Base-by-base conservation (phyloP, 768 basidiomycete genomes). In the Auriculariales sp. region DNA sequence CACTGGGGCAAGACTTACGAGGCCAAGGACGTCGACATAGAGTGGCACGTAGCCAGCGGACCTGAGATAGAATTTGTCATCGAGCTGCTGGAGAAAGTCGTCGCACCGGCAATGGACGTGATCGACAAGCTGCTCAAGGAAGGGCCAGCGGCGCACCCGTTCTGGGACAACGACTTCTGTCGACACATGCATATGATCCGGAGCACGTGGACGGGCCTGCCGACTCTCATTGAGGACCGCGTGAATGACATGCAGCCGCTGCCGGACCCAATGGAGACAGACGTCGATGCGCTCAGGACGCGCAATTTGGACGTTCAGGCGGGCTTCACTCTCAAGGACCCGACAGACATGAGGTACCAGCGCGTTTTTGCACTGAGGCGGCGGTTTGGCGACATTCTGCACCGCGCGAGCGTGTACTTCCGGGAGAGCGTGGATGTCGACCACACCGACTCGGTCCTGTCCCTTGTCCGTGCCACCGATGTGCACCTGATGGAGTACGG, bases 121-220 rank as follows among this genome's bases (percentile, higher is more conserved):
- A 69, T 97, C 2, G 83, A 90, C 42, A 55, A 56, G 2, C 67
- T 94, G 19, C 66, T 89, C 9, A n/a, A n/a, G n/a, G 66, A 69
- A 28, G 70, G 64, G 5, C 71, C 75, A 6, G 63, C 65, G 12
- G 56, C 60, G 17, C n/a, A n/a, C n/a, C n/a, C n/a, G n/a, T 73
- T 63, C 44, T 87, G 88, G 78, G 77, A 84, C 57, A 75, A 86
- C 57, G 86, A 87, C 61, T 87, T 89, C 58, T 95, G 92, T 66
- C 76, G 90, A 77, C 83, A 63, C 52, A 69, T 60, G 19, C 75
- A 81, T 53, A 74, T 79, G 25, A 76, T 82, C 15, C 74, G 82
- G 56, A 78, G 83, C n/a, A 69, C 85, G 2, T 83, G 91, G 76
- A 71, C 71, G 27, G 88, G 88, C 2, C 68, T 93, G 28, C 73